phyloP scores from a whole-genome alignment of 176 grass and related monocot genomes.

The Juncus effusus region DNA sequence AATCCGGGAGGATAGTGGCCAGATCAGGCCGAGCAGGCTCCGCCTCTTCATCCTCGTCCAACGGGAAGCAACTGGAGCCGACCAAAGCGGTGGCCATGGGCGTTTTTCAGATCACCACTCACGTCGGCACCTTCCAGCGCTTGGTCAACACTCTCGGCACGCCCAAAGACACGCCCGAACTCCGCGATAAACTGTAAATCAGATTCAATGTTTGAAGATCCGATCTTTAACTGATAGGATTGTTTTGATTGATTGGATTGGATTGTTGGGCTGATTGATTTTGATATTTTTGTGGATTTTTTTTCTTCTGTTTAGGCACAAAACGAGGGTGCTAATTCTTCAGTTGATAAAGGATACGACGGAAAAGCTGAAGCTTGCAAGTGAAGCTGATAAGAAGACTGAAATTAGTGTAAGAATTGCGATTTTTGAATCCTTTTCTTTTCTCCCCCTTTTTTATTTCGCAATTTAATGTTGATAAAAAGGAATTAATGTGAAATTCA shows the following conservation, averaged over 20 bases:
- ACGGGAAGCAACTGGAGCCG: slow-evolving; percentile 38
- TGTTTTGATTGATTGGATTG: background rate
- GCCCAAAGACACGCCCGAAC: slow-evolving; percentile 72
- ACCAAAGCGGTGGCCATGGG: slow-evolving; percentile 43
- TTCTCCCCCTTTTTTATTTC: slow-evolving; percentile 15
- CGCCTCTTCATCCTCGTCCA: slow-evolving; percentile 14
- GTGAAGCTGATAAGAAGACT: slow-evolving; percentile 51
- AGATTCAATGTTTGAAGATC: background rate
- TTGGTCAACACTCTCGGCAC: slow-evolving; percentile 88
- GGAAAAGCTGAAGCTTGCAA: slow-evolving; percentile 64
- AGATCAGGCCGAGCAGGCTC: slow-evolving; percentile 20
- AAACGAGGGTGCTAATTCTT: slow-evolving; percentile 60
- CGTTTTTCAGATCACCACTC: slow-evolving; percentile 84
- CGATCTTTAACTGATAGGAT: background rate
- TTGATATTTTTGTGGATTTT: slow-evolving; percentile 9
- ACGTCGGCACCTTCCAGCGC: slow-evolving; percentile 80
- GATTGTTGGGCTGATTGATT: no score
- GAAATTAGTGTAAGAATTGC: slow-evolving; percentile 59
- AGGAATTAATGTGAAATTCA: slow-evolving; percentile 23
- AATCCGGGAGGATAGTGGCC: slow-evolving; percentile 54
- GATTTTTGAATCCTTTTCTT: slow-evolving; percentile 7
- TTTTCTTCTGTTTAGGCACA: slow-evolving; percentile 42
- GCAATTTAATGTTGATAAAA: background rate
- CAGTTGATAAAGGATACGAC: slow-evolving; percentile 74
- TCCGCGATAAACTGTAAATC: slow-evolving; percentile 70